phyloP scores from a whole-genome alignment of 1,284 basidiomycete genomes.

The Cutaneotrichosporon cutaneum region DNA sequence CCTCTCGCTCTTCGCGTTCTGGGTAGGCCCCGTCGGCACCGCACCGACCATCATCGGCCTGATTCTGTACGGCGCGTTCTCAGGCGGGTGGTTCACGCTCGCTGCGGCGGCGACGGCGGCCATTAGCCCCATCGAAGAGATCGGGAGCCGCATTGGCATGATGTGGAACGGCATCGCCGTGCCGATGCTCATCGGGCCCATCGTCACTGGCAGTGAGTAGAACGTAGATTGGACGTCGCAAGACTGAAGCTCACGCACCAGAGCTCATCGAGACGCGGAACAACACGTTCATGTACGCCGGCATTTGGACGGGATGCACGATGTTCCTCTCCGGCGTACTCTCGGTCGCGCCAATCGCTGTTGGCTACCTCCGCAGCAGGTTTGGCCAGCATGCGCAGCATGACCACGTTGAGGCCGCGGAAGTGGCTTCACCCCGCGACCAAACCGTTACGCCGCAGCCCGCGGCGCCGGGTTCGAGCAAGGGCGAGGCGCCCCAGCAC shows the following conservation, averaged over 20 bases:
- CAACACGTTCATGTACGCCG: constrained; percentile 35
- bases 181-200: constrained; percentile 28
- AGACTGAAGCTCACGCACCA: constrained; percentile 10
- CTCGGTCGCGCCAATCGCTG: not conserved
- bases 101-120: constrained; percentile 33
- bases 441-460: too few relatives aligned
- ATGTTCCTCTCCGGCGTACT: not conserved
- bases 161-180: constrained; percentile 41
- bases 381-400: not conserved
- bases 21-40: constrained; percentile 17
- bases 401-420: not conserved
- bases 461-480: too few relatives aligned
- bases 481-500: too few relatives aligned
- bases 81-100: constrained; percentile 47
- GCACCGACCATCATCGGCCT: constrained; percentile 38
- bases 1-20: constrained; percentile 28
- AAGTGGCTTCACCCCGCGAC: not conserved
- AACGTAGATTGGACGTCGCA: too few relatives aligned
- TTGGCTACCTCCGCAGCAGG: not conserved
- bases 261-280: constrained; percentile 28
- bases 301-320: constrained; percentile 21
- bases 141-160: constrained; percentile 49
- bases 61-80: constrained; percentile 39
- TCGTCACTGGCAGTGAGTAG: constrained; percentile 9
- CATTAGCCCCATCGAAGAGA: constrained; percentile 20